Percentiles rank a stretch among this genome's conserved stretches.
These are phyloP conservation scores for Eutrema salsugineum DNA, from an alignment of 441 rosid genomes.

Conservation along the genomic window DNA sequence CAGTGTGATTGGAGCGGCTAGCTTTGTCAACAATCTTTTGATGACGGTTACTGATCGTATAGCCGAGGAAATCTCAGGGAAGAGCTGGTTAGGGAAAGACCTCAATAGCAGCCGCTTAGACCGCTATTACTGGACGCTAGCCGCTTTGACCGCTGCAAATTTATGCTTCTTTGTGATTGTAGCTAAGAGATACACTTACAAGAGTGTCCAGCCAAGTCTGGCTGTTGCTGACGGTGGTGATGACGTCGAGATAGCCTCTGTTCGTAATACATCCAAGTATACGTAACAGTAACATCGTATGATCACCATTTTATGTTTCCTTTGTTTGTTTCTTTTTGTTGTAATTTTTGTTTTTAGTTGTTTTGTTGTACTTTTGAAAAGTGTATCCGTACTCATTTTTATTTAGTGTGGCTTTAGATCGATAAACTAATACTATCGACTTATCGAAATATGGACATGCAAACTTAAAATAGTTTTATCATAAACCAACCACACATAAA, in stretches of 20 bases:
- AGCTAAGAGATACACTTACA: conserved; percentile 74
- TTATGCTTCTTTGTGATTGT: conserved; percentile 49
- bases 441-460: not conserved
- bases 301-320: not conserved
- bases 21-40: conserved; percentile 64
- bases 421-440: not conserved
- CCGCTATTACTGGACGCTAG: conserved; percentile 70
- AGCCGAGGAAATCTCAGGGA: conserved; percentile 42
- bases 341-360: not conserved
- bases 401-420: not conserved
- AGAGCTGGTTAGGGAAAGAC: conserved; percentile 82
- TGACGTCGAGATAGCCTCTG: conserved; percentile 26
- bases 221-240: conserved; percentile 49
- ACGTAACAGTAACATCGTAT: not conserved
- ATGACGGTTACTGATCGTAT: conserved; percentile 59
- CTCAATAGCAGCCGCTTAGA: conserved; percentile 78
- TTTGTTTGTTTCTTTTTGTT: not conserved
- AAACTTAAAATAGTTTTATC: not conserved
- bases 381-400: not conserved
- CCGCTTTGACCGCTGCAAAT: conserved; percentile 49
- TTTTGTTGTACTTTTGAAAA: not conserved
- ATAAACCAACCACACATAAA: not conserved
- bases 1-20: conserved; percentile 74
- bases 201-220: conserved; percentile 53
- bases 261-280: conserved; percentile 6